Evolutionary conservation across 208 protist genomes (phyloP), one percentile per base, ranked within the genome.

Genomic region (Acanthamoeba royreba): DNA sequence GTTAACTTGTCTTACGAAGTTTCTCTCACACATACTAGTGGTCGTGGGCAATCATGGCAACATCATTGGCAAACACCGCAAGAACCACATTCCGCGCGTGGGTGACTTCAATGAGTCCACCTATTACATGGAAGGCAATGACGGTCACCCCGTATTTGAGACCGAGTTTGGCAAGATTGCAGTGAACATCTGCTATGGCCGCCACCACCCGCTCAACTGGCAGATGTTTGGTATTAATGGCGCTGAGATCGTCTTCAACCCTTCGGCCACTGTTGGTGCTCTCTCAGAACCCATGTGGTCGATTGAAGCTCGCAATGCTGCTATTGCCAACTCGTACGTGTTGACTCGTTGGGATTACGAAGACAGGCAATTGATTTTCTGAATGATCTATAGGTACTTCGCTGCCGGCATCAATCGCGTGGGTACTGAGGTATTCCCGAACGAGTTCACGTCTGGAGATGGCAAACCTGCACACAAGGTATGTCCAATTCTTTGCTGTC

Each of bases 61-160:
- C 43, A 85, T 97, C 52, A 95, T 98, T 63, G 98, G 98, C 28
- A 98, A 98, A 74, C 93, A 95, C n/a, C 79, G 97, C 49, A 98
- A 98, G 94, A 98, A 98, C 86, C 98, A 98, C 93, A 98, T 98
- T 69, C 98, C 98, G 28, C 55, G 98, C 19, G 96, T 98, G 40
- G 98, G 98, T 38, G 98, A 98, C 79, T 98, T 98, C 83, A 98
- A 98, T 87, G 98, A 98, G 91, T 95, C 96, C 7, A 98, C 97
- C 42, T 98, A 98, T 49, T 98, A 98, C 95, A 97, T 97, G 93
- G 97, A 98, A 69, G 96, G 96, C 19, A 96, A 97, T 47, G 95
- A 94, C 33, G 97, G 97, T 33, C 97, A 98, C 89, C 97, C 96
- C 63, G 98, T 98, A 0, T 98, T 98, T 83, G 95, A 98, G 52